Conservation (phyloP, 2,329 filamentous ascomycete species). For the Trematosphaeria pertusa region DNA sequence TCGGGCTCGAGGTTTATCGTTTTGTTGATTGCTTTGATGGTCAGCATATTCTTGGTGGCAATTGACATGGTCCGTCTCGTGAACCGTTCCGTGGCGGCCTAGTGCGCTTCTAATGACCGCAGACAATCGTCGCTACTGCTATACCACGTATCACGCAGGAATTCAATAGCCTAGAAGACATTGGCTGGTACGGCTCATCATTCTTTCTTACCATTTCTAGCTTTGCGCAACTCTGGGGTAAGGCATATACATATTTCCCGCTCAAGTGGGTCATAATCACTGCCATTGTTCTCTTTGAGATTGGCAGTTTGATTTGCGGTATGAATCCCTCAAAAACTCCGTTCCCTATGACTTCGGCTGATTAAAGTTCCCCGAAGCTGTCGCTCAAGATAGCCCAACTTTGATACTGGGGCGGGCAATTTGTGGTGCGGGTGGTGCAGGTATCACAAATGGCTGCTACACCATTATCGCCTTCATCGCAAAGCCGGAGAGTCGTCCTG, state of each 20-base stretch:
- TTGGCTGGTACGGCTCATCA: constrained; percentile 32
- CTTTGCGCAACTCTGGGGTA: constrained; percentile 54
- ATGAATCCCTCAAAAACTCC: no score
- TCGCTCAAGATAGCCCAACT: constrained; percentile 38
- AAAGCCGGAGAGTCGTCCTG: constrained; percentile 49
- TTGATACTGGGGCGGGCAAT: constrained; percentile 51
- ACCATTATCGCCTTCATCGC: constrained; percentile 52
- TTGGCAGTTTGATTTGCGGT: constrained; percentile 62
- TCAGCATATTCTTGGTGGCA: constrained; percentile 21
- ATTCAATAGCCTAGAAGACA: constrained; percentile 25
- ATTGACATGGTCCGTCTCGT: constrained; percentile 7
- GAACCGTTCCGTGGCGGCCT: background rate
- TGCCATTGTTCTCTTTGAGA: constrained; percentile 56
- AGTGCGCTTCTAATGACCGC: constrained; percentile 33
- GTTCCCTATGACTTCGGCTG: no score
- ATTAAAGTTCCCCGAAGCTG: no score
- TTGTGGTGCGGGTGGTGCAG: constrained; percentile 45
- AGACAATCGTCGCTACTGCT: constrained; percentile 9
- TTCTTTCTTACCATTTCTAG: constrained; percentile 53
- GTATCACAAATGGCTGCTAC: constrained; percentile 38
- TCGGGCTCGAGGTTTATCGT: no score
- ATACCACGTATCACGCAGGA: constrained; percentile 30
- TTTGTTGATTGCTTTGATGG: constrained; percentile 11
- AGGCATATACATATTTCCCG: constrained; percentile 53
- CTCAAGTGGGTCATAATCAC: constrained; percentile 45